A percentile compares a stretch with the other conserved stretches of the same genome.
These are phyloP conservation scores for Durotheca rogersii DNA, from an alignment of 495 filamentous ascomycete genomes.

Conservation along the genomic window DNA sequence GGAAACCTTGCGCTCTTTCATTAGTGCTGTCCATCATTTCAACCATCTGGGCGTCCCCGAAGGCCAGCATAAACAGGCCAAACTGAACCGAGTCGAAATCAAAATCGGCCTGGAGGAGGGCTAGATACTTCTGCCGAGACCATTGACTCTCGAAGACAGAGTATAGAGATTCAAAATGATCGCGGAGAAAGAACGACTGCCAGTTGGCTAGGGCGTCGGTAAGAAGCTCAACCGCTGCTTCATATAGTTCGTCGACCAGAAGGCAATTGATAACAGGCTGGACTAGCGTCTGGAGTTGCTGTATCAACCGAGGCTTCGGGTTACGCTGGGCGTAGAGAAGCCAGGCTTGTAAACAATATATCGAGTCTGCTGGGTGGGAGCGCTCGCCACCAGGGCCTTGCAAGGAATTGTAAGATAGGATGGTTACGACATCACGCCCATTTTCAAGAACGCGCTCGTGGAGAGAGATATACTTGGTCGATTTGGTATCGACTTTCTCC, in stretches of 20 bases:
- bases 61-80: constrained; percentile 68
- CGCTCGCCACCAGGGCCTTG: constrained; percentile 26
- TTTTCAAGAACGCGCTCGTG: constrained; percentile 55
- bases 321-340: constrained; percentile 65
- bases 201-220: constrained; percentile 65
- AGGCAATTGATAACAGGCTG: constrained; percentile 59
- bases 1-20: constrained; percentile 48
- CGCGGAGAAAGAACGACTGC: constrained; percentile 58
- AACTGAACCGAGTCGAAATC: constrained; percentile 67
- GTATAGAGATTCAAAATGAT: constrained; percentile 57
- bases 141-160: constrained; percentile 58
- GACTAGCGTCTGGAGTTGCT: constrained; percentile 57
- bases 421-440: constrained; percentile 48
- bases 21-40: constrained; percentile 49
- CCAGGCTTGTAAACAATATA: constrained; percentile 69
- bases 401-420: constrained; percentile 51
- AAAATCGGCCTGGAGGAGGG: constrained; percentile 60
- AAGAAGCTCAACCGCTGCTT: constrained; percentile 62
- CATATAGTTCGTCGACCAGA: constrained; percentile 53
- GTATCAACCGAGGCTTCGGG: constrained; percentile 53
- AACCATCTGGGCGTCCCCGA: constrained; percentile 59
- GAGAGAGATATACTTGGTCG: constrained; percentile 52
- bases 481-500: constrained; percentile 61
- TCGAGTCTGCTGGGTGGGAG: constrained; percentile 47
- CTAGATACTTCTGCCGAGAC: constrained; percentile 52